Conservation (phyloP, 164 flowering plant species). For the Vitis labrusca region DNA sequence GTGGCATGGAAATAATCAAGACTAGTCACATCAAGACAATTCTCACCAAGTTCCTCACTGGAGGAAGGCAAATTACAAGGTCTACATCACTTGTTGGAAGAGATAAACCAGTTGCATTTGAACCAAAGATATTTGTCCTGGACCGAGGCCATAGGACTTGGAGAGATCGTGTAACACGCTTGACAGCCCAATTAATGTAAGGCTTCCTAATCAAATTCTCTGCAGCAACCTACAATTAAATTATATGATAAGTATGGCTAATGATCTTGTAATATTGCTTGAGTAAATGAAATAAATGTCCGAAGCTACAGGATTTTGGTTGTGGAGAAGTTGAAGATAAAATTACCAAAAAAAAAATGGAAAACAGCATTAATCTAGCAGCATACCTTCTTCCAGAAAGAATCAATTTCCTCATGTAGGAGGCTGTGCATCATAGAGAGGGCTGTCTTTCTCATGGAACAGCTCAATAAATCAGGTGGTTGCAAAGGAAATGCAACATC, state of each 20-base stretch:
- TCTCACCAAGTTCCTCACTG: constrained; percentile 92
- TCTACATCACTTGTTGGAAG: constrained; percentile 98
- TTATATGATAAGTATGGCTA: constrained; percentile 16
- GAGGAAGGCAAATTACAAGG: constrained; percentile 97
- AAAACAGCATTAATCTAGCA: constrained; percentile 1
- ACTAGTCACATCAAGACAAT: constrained; percentile 5
- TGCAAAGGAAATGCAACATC: constrained; percentile 87
- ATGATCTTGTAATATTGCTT: not conserved
- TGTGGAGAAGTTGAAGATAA: not conserved
- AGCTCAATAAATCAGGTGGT: constrained; percentile 61
- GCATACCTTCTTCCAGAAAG: constrained; percentile 80
- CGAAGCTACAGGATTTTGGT: not conserved
- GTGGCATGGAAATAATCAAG: constrained; percentile 1
- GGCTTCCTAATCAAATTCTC: constrained; percentile 79
- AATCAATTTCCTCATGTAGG: constrained; percentile 88
- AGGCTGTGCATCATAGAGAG: constrained; percentile 63
- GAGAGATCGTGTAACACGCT: constrained; percentile 88
- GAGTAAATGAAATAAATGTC: not conserved
- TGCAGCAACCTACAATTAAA: constrained; percentile 67
- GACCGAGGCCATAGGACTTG: constrained; percentile 98
- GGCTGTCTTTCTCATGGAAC: constrained; percentile 47
- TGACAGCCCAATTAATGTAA: constrained; percentile 92
- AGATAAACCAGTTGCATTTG: constrained; percentile 91
- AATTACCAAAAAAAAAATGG: not conserved
- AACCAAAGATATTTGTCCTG: constrained; percentile 86